These are phyloP conservation scores for Tylopilus subfusipes DNA, from an alignment of 768 basidiomycete species.

Conservation along the genomic window DNA sequence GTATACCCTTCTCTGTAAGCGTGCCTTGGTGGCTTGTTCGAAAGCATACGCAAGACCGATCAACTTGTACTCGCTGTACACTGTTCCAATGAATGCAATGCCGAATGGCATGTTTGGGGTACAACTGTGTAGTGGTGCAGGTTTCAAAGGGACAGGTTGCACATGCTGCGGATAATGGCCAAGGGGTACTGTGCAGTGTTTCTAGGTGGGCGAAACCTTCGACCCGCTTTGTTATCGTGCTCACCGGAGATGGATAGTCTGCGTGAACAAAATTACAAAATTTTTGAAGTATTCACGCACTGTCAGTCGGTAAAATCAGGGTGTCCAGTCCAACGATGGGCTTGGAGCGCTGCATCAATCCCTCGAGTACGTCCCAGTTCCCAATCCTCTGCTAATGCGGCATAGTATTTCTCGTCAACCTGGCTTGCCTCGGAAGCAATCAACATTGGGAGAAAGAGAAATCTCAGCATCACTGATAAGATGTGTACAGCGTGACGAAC, in stretches of 20 bases:
- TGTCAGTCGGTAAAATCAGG: slow-evolving; percentile 45
- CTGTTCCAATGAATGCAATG: slow-evolving; percentile 58
- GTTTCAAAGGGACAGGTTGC: slow-evolving; percentile 36
- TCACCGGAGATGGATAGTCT: slow-evolving; percentile 44
- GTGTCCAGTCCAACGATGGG: slow-evolving; percentile 50
- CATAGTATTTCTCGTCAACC: slow-evolving; percentile 41
- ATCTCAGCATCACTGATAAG: slow-evolving; percentile 5
- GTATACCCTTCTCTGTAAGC: slow-evolving; percentile 47
- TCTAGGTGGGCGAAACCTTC: slow-evolving; percentile 2
- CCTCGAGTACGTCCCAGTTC: slow-evolving; percentile 51
- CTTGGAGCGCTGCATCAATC: slow-evolving; percentile 50
- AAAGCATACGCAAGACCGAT: slow-evolving; percentile 61
- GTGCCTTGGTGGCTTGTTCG: slow-evolving; percentile 58
- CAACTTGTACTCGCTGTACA: slow-evolving; percentile 56
- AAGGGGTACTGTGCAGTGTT: slow-evolving; percentile 43
- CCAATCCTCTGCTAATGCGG: slow-evolving; percentile 43
- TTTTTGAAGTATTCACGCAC: slow-evolving; percentile 16
- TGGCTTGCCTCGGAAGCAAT: slow-evolving; percentile 24
- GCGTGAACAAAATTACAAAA: not conserved
- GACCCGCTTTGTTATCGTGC: slow-evolving; percentile 4
- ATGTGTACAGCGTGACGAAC: slow-evolving; percentile 17
- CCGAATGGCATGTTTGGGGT: slow-evolving; percentile 57
- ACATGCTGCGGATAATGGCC: slow-evolving; percentile 54
- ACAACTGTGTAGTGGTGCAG: slow-evolving; percentile 35
- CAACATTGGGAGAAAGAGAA: slow-evolving; percentile 14